Percentiles rank a stretch among this genome's conserved stretches.
These are phyloP conservation scores for Tetraselmis striata DNA, from an alignment of 139 green algal species.

Conservation along the genomic window DNA sequence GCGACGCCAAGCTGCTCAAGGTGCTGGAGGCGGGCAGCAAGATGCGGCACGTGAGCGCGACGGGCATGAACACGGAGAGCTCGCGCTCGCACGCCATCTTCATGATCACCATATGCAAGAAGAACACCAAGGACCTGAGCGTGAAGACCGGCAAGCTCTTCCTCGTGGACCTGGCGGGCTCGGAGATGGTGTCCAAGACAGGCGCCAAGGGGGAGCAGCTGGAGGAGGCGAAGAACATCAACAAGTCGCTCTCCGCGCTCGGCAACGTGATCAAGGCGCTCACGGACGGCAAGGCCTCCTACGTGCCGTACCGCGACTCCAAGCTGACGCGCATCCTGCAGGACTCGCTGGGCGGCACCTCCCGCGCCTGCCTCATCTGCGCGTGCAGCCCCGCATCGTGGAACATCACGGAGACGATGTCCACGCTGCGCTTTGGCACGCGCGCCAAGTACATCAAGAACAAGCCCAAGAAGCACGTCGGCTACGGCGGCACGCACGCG, in stretches of 20 bases:
- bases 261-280: constrained; percentile 28
- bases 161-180: constrained; percentile 43
- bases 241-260: constrained; percentile 69
- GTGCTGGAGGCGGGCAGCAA: constrained; percentile 12
- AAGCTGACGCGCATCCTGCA: constrained; percentile 33
- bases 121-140: constrained; percentile 12
- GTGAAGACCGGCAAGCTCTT: constrained; percentile 20
- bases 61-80: constrained; percentile 22
- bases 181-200: constrained; percentile 31
- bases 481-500: constrained; percentile 21
- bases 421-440: constrained; percentile 27
- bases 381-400: constrained; percentile 17
- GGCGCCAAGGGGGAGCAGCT: constrained; percentile 57
- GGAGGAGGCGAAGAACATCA: constrained; percentile 81
- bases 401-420: constrained; percentile 27
- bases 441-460: constrained; percentile 31
- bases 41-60: constrained; percentile 11
- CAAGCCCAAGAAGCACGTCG: constrained; percentile 23
- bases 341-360: constrained; percentile 26
- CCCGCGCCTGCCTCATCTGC: constrained; percentile 21
- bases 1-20: constrained; percentile 10
- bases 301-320: constrained; percentile 16
- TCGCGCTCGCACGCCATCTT: constrained; percentile 27
- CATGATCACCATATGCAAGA: constrained; percentile 19
- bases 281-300: constrained; percentile 4